Conservation (phyloP, 805 yeast species). For the Ogataea nonfermentans region DNA sequence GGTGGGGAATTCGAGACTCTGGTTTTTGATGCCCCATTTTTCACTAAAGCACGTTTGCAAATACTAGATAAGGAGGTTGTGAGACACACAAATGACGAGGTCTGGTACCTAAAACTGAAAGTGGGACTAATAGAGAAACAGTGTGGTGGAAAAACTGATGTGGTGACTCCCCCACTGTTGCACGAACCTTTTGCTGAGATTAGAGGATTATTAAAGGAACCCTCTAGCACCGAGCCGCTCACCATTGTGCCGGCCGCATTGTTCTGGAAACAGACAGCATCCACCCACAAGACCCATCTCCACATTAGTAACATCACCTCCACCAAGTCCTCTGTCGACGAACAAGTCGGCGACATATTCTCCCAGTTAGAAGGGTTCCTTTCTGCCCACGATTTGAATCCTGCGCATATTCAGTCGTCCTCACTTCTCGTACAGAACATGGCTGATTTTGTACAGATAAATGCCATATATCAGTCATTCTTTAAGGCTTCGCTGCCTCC, state of each 20-base stretch:
- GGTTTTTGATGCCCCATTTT: conserved; percentile 88
- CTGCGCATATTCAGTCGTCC: conserved; percentile 54
- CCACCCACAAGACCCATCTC: conserved; percentile 31
- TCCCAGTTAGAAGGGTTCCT: conserved; percentile 39
- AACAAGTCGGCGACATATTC: conserved; percentile 53
- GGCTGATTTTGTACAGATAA: conserved; percentile 60
- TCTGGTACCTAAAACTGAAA: conserved; percentile 58
- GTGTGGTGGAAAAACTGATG: conserved; percentile 9
- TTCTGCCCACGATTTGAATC: conserved; percentile 28
- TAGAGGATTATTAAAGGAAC: background rate
- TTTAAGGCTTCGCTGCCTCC: conserved; percentile 76
- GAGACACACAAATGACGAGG: conserved; percentile 61
- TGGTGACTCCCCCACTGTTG: conserved; percentile 40
- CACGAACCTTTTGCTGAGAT: conserved; percentile 38
- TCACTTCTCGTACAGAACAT: conserved; percentile 63
- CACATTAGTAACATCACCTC: conserved; percentile 47
- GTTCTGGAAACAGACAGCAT: conserved; percentile 6
- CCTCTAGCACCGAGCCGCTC: background rate
- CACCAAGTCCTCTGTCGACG: conserved; percentile 29
- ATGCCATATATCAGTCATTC: conserved; percentile 53
- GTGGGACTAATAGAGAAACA: conserved; percentile 44
- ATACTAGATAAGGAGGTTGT: conserved; percentile 41
- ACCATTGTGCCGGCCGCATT: background rate
- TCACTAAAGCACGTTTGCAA: conserved; percentile 49
- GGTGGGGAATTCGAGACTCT: conserved; percentile 98